A percentile compares a stretch with the other conserved stretches of the same genome.
Evolutionary conservation across 345 rosid species (phyloP).

Genomic region (Melaleuca alternifolia): DNA sequence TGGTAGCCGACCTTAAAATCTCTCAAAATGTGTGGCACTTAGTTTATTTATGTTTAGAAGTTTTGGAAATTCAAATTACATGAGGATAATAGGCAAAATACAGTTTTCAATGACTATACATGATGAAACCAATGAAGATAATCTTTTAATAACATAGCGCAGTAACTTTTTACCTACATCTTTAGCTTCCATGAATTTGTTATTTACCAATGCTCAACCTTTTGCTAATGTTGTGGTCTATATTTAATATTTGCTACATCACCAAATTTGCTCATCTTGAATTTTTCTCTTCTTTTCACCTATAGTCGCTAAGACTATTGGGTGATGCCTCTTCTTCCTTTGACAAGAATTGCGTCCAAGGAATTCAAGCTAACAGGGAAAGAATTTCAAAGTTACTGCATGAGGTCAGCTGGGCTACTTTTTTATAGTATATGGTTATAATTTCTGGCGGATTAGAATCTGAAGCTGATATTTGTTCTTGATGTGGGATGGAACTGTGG

Average conservation of each 20-base stretch:
- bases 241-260: background rate
- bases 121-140: background rate
- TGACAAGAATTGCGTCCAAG: slow-evolving; percentile 84
- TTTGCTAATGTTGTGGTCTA: background rate
- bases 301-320: slow-evolving; percentile 69
- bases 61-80: background rate
- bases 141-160: background rate
- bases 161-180: background rate
- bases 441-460: background rate
- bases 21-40: background rate
- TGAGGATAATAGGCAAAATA: background rate
- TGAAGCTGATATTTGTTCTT: slow-evolving; percentile 5
- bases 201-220: background rate
- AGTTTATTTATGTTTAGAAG: background rate
- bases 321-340: slow-evolving; percentile 96
- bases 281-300: background rate
- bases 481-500: slow-evolving; percentile 9
- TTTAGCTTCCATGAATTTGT: background rate
- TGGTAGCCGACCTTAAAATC: background rate
- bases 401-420: slow-evolving; percentile 40
- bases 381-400: slow-evolving; percentile 83
- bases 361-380: slow-evolving; percentile 83
- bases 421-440: background rate
- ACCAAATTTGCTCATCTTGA: background rate
- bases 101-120: background rate